phyloP scores from a whole-genome alignment of 208 protist genomes.

The Baffinella frigidus region DNA sequence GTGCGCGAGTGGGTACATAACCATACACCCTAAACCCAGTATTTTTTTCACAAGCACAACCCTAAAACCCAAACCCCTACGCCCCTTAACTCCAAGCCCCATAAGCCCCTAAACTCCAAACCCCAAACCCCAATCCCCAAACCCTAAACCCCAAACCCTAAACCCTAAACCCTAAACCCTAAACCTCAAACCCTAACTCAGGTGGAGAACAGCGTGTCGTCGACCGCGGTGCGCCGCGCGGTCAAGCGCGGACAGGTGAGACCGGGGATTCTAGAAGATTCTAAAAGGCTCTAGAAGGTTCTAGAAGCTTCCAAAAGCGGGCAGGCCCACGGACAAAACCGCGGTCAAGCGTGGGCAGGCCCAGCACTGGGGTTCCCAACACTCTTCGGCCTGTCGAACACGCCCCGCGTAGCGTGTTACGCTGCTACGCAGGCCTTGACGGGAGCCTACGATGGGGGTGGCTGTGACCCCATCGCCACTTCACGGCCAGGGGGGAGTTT shows the following conservation, averaged over 20 bases:
- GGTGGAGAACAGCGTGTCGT: constrained; percentile 25
- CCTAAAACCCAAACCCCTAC: too few species aligned
- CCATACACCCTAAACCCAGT: too few species aligned
- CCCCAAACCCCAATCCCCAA: neutral
- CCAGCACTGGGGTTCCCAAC: neutral
- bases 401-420: neutral
- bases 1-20: too few species aligned
- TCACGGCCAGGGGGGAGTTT: too few species aligned
- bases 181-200: neutral
- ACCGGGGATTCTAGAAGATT: neutral
- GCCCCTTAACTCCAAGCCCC: too few species aligned
- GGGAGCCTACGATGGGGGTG: too few species aligned
- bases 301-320: too few species aligned
- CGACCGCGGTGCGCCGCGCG: constrained; percentile 15
- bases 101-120: neutral
- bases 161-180: neutral
- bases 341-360: too few species aligned
- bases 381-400: neutral
- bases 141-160: neutral
- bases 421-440: neutral
- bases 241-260: neutral
- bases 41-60: too few species aligned
- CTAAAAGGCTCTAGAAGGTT: neutral
- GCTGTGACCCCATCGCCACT: too few species aligned
- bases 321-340: too few species aligned